These are phyloP conservation scores for Claviceps pazoutovae DNA, from an alignment of 2,329 filamentous ascomycete genomes.

Conservation along the genomic window DNA sequence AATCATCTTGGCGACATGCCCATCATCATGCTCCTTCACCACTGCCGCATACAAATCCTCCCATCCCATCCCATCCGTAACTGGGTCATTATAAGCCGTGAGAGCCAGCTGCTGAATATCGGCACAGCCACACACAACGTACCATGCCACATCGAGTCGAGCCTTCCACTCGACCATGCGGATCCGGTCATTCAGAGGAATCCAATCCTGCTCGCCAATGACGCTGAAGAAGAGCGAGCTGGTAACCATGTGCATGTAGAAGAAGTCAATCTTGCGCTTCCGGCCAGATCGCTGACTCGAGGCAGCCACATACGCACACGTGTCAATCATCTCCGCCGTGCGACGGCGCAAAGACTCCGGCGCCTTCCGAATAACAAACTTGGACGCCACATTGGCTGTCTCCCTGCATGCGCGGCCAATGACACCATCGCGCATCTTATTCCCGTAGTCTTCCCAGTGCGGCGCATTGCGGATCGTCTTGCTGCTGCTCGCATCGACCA, in stretches of 20 bases:
- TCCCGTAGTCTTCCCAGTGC: constrained; percentile 14
- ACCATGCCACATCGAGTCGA: constrained; percentile 47
- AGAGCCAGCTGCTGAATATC: constrained; percentile 11
- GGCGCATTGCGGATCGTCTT: constrained; percentile 31
- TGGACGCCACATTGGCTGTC: not conserved
- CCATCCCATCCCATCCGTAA: constrained; percentile 14
- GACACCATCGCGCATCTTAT: constrained; percentile 48
- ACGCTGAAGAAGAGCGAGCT: constrained; percentile 18
- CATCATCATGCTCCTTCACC: constrained; percentile 17
- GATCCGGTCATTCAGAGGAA: constrained; percentile 26
- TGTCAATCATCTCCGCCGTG: constrained; percentile 19
- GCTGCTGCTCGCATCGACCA: constrained; percentile 3
- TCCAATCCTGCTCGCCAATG: constrained; percentile 17
- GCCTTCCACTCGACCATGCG: constrained; percentile 54
- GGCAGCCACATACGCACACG: constrained; percentile 11
- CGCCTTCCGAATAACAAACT: not conserved
- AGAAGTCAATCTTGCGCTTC: constrained; percentile 55
- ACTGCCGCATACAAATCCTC: constrained; percentile 12
- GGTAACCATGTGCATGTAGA: constrained; percentile 25
- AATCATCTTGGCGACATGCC: constrained; percentile 21
- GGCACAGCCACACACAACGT: constrained; percentile 42
- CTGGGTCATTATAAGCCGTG: constrained; percentile 6
- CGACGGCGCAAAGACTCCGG: constrained; percentile 19
- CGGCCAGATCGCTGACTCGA: constrained; percentile 37
- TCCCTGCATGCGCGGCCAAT: not conserved